Evolutionary conservation across 257 asterid species (phyloP).

Genomic region (Solanum tacnaense): DNA sequence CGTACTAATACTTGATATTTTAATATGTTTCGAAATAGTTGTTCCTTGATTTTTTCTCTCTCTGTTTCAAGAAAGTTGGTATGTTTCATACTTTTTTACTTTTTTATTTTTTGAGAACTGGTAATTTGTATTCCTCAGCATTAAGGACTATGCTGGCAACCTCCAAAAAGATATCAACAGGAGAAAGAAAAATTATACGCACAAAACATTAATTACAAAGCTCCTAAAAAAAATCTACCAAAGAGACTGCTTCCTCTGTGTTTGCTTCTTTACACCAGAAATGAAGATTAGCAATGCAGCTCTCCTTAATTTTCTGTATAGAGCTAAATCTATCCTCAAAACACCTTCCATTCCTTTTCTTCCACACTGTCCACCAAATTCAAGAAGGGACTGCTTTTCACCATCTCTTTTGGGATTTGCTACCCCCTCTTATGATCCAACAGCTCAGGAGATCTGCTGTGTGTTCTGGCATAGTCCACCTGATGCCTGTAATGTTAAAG

Average conservation of each 20-base stretch:
- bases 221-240: neutral
- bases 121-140: neutral
- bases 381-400: neutral
- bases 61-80: too few relatives aligned
- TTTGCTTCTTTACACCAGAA: neutral
- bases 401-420: neutral
- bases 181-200: neutral
- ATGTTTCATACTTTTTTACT: too few relatives aligned
- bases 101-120: neutral
- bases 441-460: neutral
- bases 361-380: neutral
- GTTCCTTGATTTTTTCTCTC: too few relatives aligned
- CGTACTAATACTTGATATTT: too few relatives aligned
- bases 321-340: neutral
- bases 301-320: neutral
- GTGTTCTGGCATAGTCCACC: neutral
- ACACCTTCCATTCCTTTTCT: neutral
- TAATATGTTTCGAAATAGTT: too few relatives aligned
- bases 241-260: neutral
- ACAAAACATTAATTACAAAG: neutral
- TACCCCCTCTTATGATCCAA: neutral
- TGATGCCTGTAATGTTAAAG: neutral
- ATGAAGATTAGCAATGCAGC: neutral
- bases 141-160: neutral
- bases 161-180: neutral